phyloP scores from a whole-genome alignment of 768 basidiomycete species.

The Wakefieldia striispora region DNA sequence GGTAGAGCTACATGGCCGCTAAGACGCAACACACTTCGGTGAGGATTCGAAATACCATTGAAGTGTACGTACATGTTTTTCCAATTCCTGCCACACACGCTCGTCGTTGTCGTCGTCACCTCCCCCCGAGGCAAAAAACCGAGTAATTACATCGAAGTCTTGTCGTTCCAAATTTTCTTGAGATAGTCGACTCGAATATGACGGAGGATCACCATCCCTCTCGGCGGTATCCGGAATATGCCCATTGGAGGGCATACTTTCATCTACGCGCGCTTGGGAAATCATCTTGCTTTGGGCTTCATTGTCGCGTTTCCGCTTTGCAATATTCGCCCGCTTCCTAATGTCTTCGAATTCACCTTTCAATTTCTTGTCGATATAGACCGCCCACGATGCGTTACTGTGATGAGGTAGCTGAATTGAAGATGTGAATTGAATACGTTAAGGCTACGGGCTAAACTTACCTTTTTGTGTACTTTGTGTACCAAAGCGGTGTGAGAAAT shows the following conservation, averaged over 20 bases:
- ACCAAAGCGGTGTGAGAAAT: constrained; percentile 40
- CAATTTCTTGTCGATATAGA: constrained; percentile 34
- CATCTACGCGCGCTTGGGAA: neutral
- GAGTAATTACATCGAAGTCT: constrained; percentile 51
- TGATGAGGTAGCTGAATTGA: constrained; percentile 61
- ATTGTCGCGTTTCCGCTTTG: constrained; percentile 40
- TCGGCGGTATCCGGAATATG: neutral
- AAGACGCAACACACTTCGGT: constrained; percentile 2
- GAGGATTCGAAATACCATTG: neutral
- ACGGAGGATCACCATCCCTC: neutral
- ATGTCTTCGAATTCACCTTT: constrained; percentile 43
- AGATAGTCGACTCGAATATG: neutral
- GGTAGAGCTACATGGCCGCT: constrained; percentile 43
- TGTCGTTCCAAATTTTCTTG: constrained; percentile 24
- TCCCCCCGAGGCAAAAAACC: constrained; percentile 54
- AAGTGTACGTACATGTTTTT: constrained; percentile 39
- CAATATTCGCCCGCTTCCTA: constrained; percentile 51
- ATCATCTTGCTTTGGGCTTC: neutral
- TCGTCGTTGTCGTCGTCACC: constrained; percentile 46
- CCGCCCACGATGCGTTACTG: constrained; percentile 47
- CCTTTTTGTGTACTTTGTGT: constrained; percentile 45
- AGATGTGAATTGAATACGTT: neutral
- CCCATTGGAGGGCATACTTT: constrained; percentile 1
- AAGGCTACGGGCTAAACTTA: constrained; percentile 18
- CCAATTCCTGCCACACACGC: constrained; percentile 52